Conservation (phyloP, 192 early-diverging fungal species). For the Chytriomyces sp. region DNA sequence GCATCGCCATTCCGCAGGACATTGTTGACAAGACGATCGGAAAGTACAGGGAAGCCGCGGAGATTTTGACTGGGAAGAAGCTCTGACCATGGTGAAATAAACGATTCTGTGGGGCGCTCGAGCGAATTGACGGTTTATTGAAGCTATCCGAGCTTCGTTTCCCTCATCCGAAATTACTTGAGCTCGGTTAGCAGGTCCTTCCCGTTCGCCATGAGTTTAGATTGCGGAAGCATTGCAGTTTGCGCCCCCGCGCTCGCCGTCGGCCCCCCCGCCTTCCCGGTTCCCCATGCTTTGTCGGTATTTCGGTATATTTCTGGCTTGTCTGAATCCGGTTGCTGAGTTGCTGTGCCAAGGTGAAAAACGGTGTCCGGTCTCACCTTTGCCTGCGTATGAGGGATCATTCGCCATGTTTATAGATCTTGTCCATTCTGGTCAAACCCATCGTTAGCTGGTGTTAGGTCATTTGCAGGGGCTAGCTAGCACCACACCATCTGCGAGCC, state of each 20-base stretch:
- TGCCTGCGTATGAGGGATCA: too few species aligned
- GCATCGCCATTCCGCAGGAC: slow-evolving; percentile 82
- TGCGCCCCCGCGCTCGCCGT: background rate
- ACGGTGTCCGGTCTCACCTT: too few species aligned
- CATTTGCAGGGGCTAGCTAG: too few species aligned
- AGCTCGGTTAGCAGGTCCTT: slow-evolving; percentile 24
- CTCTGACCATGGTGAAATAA: slow-evolving; percentile 1
- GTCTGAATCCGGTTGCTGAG: background rate
- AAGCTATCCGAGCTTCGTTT: background rate
- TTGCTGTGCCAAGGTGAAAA: background rate
- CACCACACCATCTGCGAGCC: too few species aligned
- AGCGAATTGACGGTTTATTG: background rate
- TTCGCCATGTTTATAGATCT: background rate
- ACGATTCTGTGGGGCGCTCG: background rate
- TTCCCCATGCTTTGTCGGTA: slow-evolving; percentile 10
- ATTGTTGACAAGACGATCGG: slow-evolving; percentile 83
- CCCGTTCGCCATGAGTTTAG: slow-evolving; percentile 30
- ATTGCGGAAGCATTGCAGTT: background rate
- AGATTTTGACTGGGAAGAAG: slow-evolving; percentile 67
- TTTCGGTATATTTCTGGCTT: slow-evolving; percentile 21
- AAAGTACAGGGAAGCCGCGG: slow-evolving; percentile 91
- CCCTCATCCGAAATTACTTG: background rate
- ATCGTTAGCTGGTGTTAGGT: too few species aligned
- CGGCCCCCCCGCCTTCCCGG: background rate
- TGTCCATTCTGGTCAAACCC: background rate